phyloP scores from a whole-genome alignment of 176 grass and related monocot species.

The Zizania latifolia region DNA sequence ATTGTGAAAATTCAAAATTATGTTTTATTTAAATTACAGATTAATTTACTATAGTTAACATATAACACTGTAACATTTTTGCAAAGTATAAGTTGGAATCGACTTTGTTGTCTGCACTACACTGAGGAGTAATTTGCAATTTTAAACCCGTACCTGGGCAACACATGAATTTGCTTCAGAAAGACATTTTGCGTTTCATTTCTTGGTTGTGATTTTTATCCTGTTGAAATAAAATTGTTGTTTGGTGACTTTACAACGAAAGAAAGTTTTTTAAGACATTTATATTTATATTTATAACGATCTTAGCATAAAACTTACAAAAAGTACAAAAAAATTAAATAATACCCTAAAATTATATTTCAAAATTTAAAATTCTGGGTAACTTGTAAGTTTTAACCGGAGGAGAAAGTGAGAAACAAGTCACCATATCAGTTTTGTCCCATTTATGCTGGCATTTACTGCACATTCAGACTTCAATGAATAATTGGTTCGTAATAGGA shows the following conservation, averaged over 20 bases:
- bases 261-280: too few species aligned
- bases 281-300: too few species aligned
- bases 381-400: too few species aligned
- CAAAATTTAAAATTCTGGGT: too few species aligned
- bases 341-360: too few species aligned
- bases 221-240: too few species aligned
- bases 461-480: background rate
- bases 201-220: too few species aligned
- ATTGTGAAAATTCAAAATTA: background rate
- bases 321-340: too few species aligned
- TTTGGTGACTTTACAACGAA: too few species aligned
- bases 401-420: too few species aligned
- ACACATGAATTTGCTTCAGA: background rate
- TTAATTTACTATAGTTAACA: background rate
- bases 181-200: too few species aligned
- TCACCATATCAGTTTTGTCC: background rate
- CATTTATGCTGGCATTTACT: background rate
- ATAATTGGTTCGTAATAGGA: background rate
- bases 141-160: background rate
- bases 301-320: too few species aligned
- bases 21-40: background rate
- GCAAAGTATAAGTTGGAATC: background rate
- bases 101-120: background rate
- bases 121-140: background rate
- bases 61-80: background rate